Conservation (phyloP, 1,284 basidiomycete species). For the Sanguinoderma infundibulare region DNA sequence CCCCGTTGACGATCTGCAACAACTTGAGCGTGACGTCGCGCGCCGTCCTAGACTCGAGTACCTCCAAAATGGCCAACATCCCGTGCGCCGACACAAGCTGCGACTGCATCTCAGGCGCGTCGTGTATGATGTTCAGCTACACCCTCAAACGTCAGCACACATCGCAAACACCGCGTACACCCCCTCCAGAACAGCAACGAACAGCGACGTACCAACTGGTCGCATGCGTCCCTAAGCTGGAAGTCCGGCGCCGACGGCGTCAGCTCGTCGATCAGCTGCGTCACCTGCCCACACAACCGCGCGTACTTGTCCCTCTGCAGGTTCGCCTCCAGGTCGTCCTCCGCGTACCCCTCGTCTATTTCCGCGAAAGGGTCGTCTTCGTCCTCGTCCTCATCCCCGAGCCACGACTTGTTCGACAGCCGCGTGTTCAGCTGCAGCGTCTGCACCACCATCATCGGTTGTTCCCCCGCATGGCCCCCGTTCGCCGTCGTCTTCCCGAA, state of each 20-base stretch:
- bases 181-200: background rate
- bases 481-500: constrained; percentile 79
- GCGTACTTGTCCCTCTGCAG: constrained; percentile 91
- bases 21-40: constrained; percentile 86
- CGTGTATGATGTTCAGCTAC: constrained; percentile 79
- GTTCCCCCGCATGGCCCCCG: constrained; percentile 64
- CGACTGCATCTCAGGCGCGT: constrained; percentile 86
- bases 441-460: constrained; percentile 64
- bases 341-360: constrained; percentile 91
- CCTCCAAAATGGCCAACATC: constrained; percentile 92
- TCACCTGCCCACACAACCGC: constrained; percentile 79
- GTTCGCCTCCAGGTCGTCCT: constrained; percentile 89
- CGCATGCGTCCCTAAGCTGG: constrained; percentile 81
- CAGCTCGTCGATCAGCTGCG: constrained; percentile 86
- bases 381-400: constrained; percentile 80
- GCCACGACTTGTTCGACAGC: constrained; percentile 88
- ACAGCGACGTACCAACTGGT: constrained; percentile 73
- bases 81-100: constrained; percentile 94
- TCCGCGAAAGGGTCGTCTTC: constrained; percentile 96
- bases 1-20: constrained; percentile 89
- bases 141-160: background rate
- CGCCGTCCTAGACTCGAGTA: constrained; percentile 83
- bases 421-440: constrained; percentile 83
- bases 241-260: constrained; percentile 81
- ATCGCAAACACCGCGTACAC: background rate